A percentile compares a stretch with the other conserved stretches of the same genome.
Evolutionary conservation across 2,329 filamentous ascomycete genomes (phyloP).

Genomic region (Plenodomus biglobosus): DNA sequence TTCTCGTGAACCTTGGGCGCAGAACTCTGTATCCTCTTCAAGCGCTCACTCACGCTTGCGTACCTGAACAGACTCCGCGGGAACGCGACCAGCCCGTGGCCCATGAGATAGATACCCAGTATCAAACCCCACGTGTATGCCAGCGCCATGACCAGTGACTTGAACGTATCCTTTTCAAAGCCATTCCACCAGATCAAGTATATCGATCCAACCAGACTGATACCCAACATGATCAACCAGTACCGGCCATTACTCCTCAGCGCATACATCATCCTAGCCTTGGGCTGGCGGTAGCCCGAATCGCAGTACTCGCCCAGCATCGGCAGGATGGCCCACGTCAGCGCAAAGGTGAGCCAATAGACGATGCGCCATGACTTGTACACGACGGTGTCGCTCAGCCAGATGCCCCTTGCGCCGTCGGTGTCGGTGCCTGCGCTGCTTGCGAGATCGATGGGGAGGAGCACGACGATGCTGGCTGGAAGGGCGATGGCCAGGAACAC

Average conservation of each 20-base stretch:
- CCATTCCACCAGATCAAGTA: conserved; percentile 83
- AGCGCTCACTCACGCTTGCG: conserved; percentile 71
- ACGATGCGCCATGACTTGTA: conserved; percentile 91
- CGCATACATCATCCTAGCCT: conserved; percentile 78
- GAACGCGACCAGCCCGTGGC: conserved; percentile 90
- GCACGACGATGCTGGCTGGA: conserved; percentile 83
- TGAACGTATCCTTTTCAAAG: conserved; percentile 71
- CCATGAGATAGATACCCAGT: conserved; percentile 95
- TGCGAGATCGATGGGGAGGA: conserved; percentile 94
- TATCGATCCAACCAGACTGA: conserved; percentile 69
- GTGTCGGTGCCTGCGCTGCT: conserved; percentile 76
- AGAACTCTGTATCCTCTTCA: conserved; percentile 74
- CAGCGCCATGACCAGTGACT: conserved; percentile 85
- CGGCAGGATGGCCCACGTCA: conserved; percentile 94
- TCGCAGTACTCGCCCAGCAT: conserved; percentile 94
- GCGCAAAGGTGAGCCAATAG: conserved; percentile 93
- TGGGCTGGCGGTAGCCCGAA: conserved; percentile 85
- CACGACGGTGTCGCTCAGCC: conserved; percentile 76
- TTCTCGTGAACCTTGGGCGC: conserved; percentile 85
- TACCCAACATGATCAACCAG: conserved; percentile 75
- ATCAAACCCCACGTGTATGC: conserved; percentile 92
- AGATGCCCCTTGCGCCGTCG: conserved; percentile 74
- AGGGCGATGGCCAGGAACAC: conserved; percentile 96
- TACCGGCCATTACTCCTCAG: conserved; percentile 86
- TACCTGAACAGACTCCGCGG: conserved; percentile 79